Evolutionary conservation across 345 rosid genomes (phyloP), one percentile per base, ranked within the genome.

Genomic region (Rhodomyrtus tomentosa): DNA sequence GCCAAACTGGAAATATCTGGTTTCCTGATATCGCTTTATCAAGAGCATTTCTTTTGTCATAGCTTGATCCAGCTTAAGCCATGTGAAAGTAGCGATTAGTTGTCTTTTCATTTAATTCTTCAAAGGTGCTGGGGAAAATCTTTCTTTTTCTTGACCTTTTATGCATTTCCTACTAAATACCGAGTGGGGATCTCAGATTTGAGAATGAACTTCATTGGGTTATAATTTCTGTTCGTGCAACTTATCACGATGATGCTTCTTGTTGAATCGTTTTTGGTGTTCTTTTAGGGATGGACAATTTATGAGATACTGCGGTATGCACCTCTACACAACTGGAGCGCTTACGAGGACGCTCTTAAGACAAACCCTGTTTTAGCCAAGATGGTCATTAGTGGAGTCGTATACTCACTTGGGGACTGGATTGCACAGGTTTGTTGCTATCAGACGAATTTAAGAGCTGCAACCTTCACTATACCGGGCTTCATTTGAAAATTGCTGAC

Each of bases 341-440:
- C 99, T 84, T 96, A 96, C 59, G 99, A 96, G 90, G 99, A 94
- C 90, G 98, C 96, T 59, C 87, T 96, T 58, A 94, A 91, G 91
- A 83, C 86, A 74, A 94, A 95, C 80, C 99, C 99, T 0, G 95
- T 96, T 88, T 88, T 95, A 38, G 99, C 98, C 0, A 96, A 96
- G 92, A 96, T 96, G 99, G 88, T 91, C 29, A 96, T 96, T 36
- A 95, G 99, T 86, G 99, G 99, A 85, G 94, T 93, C 86, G 98
- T 96, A 4, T 96, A 95, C 82, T 95, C 98, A 27, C 25, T 95
- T 22, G 98, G 99, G 72, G 99, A 96, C 87, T 96, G 99, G 99
- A 94, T 96, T 82, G 99, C 99, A 29, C 99, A 95, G 98, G 98
- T 94, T 73, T 53, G 90, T 52, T 86, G n/a, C 49, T 82, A 13